Conservation (phyloP, 371 early-diverging fungal genomes). For the Mortierella sp. region DNA sequence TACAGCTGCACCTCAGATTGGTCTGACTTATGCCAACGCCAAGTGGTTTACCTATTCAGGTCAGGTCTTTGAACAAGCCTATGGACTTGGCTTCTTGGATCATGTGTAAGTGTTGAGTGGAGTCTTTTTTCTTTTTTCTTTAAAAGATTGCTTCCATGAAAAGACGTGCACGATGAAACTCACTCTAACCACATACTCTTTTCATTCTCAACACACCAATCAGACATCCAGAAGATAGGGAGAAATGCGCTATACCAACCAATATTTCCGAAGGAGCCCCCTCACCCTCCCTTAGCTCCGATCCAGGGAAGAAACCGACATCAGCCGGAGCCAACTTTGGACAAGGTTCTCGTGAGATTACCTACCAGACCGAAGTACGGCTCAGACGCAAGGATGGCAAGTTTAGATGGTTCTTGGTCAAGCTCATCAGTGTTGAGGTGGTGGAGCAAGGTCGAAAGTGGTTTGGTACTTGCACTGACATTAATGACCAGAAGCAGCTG, state of each 20-base stretch:
- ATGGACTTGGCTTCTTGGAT: slow-evolving; percentile 71
- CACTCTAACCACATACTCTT: background rate
- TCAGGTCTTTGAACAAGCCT: slow-evolving; percentile 62
- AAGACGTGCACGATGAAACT: no score
- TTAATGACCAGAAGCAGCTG: slow-evolving; percentile 70
- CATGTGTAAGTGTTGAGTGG: slow-evolving; percentile 51
- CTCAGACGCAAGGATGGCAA: slow-evolving; percentile 59
- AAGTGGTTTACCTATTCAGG: slow-evolving; percentile 72
- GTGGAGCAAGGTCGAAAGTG: slow-evolving; percentile 68
- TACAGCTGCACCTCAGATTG: slow-evolving; percentile 67
- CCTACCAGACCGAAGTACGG: slow-evolving; percentile 68
- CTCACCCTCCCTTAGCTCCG: slow-evolving; percentile 9
- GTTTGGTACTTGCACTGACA: slow-evolving; percentile 77
- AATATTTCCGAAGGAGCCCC: slow-evolving; percentile 22
- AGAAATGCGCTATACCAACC: slow-evolving; percentile 65
- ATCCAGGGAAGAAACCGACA: slow-evolving; percentile 11
- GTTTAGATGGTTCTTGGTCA: slow-evolving; percentile 73
- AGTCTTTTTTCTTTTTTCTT: background rate
- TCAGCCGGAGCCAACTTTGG: slow-evolving; percentile 38
- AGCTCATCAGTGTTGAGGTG: slow-evolving; percentile 70
- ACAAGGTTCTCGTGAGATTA: slow-evolving; percentile 58
- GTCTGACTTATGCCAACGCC: slow-evolving; percentile 69
- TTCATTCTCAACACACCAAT: background rate
- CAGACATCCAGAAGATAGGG: slow-evolving; percentile 66
- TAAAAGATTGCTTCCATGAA: no score